Base-by-base conservation (phyloP, 1,284 basidiomycete genomes). In the Naganishia cerealis region DNA sequence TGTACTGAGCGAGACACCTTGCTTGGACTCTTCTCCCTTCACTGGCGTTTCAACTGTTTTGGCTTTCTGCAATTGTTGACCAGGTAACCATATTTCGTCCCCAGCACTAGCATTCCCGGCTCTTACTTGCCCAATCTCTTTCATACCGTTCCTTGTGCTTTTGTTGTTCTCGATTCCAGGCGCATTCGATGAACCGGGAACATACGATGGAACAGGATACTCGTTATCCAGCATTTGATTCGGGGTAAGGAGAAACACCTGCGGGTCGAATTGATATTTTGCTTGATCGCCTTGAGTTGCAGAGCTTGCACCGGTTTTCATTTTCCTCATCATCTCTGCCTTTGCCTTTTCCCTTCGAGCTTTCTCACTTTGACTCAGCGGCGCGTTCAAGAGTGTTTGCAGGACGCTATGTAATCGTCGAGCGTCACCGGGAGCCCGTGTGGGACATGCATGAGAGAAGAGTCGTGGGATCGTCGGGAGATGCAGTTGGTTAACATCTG, bases 221-320 rank as follows among this genome's bases (percentile, higher is more conserved):
- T 92, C 90, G 75, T 95, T 92, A 75, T 93, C 90, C 58, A 89
- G 83, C 91, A 96, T 94, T 76, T 93, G 88, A 67, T 91, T 87
- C 10, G 88, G 81, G 0, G 87, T 86, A 26, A 95, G 83, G 53
- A 92, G 76, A 79, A 91, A 94, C 57, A 87, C 83, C 59, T 86
- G 77, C 1, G 91, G 89, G 5, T 75, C 67, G 48, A 56, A 68
- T 39, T 48, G 72, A 24, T 72, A 69, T 48, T 70, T 66, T 42
- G 73, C 74, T 39, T 69, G 62, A 62, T 67, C 26, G 58, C 52
- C 71, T 67, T 50, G 52, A 52, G 36, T 21, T 36, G 38, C 13
- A 29, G 26, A 42, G 12, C 39, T 54, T 26, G 52, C 52, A 26
- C 39, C 66, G 43, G 59, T 59, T 40, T 63, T 54, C 61, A 58